Conservation (phyloP, 306 rosid species). For the Alnus rubra region DNA sequence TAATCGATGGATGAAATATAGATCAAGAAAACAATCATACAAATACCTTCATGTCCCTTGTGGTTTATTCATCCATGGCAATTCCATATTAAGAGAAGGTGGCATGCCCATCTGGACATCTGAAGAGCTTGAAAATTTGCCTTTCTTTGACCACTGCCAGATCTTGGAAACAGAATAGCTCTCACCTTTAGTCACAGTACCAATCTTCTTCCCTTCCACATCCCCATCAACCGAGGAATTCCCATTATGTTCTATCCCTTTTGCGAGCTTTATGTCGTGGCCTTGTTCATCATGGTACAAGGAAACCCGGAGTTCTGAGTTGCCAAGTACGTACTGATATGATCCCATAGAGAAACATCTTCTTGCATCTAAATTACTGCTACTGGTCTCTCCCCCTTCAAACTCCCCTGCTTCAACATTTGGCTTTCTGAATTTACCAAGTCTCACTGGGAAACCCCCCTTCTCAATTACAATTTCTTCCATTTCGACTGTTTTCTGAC, state of each 20-base stretch:
- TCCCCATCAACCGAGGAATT: constrained; percentile 54
- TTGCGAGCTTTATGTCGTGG: constrained; percentile 28
- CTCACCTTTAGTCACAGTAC: constrained; percentile 82
- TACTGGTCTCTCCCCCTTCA: constrained; percentile 80
- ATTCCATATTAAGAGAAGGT: constrained; percentile 60
- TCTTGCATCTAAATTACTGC: constrained; percentile 93
- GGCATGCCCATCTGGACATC: constrained; percentile 65
- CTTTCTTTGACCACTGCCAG: constrained; percentile 96
- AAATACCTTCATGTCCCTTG: constrained; percentile 58
- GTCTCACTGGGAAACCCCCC: constrained; percentile 79
- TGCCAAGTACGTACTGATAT: constrained; percentile 80
- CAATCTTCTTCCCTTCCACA: constrained; percentile 75
- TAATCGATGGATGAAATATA: constrained; percentile 33
- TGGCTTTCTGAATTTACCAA: constrained; percentile 76
- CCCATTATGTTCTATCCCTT: constrained; percentile 44
- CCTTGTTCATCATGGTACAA: constrained; percentile 44
- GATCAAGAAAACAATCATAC: constrained; percentile 33
- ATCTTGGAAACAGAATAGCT: constrained; percentile 94
- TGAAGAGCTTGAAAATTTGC: constrained; percentile 55
- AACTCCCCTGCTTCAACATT: constrained; percentile 50
- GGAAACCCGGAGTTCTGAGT: constrained; percentile 70
- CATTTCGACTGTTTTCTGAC: constrained; percentile 61
- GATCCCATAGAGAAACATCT: constrained; percentile 97
- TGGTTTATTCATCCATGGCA: constrained; percentile 67
- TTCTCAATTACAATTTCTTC: constrained; percentile 67